Conservation (phyloP, 2,329 filamentous ascomycete genomes). For the Onygenales sp. region DNA sequence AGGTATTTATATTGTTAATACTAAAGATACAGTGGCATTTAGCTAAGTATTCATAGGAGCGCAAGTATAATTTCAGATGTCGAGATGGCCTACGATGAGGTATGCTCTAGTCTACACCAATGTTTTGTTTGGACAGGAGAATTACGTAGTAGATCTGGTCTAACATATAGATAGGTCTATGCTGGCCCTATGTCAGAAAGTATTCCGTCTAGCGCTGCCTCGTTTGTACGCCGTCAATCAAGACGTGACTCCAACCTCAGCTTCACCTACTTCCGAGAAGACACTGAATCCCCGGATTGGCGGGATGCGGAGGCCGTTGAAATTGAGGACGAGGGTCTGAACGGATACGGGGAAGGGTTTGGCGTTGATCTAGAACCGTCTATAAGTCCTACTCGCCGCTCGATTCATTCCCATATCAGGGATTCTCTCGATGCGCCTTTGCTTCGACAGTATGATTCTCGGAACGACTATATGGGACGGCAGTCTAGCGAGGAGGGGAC, state of each 20-base stretch:
- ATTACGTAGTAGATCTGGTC: conserved; percentile 6
- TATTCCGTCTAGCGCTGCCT: conserved; percentile 86
- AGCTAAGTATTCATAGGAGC: conserved; percentile 5
- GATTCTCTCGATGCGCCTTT: conserved; percentile 48
- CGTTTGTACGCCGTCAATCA: conserved; percentile 73
- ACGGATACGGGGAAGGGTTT: conserved; percentile 24
- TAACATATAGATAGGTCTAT: conserved; percentile 50
- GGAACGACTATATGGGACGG: conserved; percentile 54
- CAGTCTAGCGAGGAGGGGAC: conserved; percentile 46
- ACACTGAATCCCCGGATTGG: conserved; percentile 50
- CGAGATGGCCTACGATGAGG: conserved; percentile 98
- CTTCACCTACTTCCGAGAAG: conserved; percentile 75
- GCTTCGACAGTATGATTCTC: conserved; percentile 63
- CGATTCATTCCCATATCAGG: conserved; percentile 22
- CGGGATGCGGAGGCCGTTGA: conserved; percentile 41
- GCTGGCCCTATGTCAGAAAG: conserved; percentile 91
- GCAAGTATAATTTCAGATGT: conserved; percentile 80
- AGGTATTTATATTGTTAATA: conserved; percentile 19
- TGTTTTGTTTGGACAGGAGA: conserved; percentile 5
- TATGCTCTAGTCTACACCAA: conserved; percentile 28
- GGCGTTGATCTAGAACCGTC: conserved; percentile 9
- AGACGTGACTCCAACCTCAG: conserved; percentile 78
- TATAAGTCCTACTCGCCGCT: conserved; percentile 5
- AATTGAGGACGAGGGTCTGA: conserved; percentile 26
- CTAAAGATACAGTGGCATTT: not conserved